These are phyloP conservation scores for Acrasis kona DNA, from an alignment of 78 protist species.

Conservation along the genomic window DNA sequence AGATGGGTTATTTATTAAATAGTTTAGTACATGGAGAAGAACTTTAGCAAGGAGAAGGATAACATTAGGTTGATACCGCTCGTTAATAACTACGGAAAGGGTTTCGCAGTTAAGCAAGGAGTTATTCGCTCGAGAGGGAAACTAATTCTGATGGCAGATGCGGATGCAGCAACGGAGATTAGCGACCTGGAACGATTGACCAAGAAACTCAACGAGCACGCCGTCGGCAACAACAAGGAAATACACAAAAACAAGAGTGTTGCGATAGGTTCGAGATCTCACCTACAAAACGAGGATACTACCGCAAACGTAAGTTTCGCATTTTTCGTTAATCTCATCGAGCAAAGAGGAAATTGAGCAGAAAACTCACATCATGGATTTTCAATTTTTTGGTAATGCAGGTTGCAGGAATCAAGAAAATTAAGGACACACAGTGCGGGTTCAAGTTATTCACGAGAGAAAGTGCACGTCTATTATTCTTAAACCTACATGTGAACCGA, in stretches of 20 bases:
- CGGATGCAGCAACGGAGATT: slow-evolving; percentile 42
- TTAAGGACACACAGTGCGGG: slow-evolving; percentile 29
- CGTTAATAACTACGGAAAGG: slow-evolving; percentile 22
- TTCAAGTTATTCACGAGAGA: slow-evolving; percentile 24
- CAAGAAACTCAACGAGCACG: slow-evolving; percentile 15
- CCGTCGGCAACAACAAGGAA: no score
- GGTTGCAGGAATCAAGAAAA: not conserved
- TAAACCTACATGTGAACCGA: not conserved
- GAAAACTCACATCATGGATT: no score
- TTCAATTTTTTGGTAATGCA: not conserved
- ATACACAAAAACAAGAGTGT: no score
- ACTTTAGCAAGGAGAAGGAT: not conserved
- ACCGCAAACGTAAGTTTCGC: no score
- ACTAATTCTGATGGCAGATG: slow-evolving; percentile 38
- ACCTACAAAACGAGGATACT: not conserved
- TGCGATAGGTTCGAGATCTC: slow-evolving; percentile 18
- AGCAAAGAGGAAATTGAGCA: no score
- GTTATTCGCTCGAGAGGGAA: slow-evolving; percentile 15
- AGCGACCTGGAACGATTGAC: slow-evolving; percentile 5
- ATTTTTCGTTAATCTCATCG: no score
- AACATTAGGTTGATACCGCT: not conserved
- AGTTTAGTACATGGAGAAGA: not conserved
- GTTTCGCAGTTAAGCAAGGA: slow-evolving; percentile 25
- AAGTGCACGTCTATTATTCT: not conserved
- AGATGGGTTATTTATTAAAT: not conserved